Conservation (phyloP, 1,139 yeast genomes). For the Debaryomyces psychrophilus region DNA sequence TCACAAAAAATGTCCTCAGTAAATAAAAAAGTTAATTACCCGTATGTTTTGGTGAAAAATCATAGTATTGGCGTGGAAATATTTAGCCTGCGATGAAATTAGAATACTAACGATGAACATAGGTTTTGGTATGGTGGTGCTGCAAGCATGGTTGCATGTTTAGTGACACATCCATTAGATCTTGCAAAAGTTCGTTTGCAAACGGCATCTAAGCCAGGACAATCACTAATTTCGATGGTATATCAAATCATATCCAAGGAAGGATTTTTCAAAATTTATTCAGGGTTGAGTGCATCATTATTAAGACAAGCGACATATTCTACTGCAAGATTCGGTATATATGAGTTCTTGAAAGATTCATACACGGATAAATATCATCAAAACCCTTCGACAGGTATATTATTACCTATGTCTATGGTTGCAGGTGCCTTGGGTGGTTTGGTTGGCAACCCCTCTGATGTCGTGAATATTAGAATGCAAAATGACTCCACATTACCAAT, state of each 20-base stretch:
- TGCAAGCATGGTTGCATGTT: slow-evolving; percentile 68
- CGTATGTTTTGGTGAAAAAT: slow-evolving; percentile 10
- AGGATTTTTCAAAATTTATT: slow-evolving; percentile 70
- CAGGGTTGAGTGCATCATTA: slow-evolving; percentile 80
- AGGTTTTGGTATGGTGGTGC: slow-evolving; percentile 60
- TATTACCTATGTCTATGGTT: slow-evolving; percentile 79
- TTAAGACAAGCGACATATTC: slow-evolving; percentile 89
- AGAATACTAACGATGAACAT: slow-evolving; percentile 1
- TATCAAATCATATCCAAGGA: slow-evolving; percentile 61
- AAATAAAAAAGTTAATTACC: slow-evolving; percentile 19
- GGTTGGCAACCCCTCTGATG: slow-evolving; percentile 87
- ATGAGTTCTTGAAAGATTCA: slow-evolving; percentile 70
- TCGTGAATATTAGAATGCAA: slow-evolving; percentile 89
- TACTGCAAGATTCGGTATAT: slow-evolving; percentile 81
- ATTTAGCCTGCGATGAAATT: neutral
- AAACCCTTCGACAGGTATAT: slow-evolving; percentile 40
- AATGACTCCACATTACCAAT: slow-evolving; percentile 74
- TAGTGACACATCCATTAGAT: slow-evolving; percentile 74
- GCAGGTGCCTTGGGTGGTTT: slow-evolving; percentile 85
- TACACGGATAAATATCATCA: slow-evolving; percentile 38
- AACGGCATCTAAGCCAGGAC: slow-evolving; percentile 67
- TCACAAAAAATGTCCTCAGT: slow-evolving; percentile 42
- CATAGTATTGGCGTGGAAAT: neutral
- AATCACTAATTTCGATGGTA: slow-evolving; percentile 63
- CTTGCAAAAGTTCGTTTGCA: slow-evolving; percentile 84